phyloP scores from a whole-genome alignment of 208 protist genomes.

The Novymonas esmeraldas region DNA sequence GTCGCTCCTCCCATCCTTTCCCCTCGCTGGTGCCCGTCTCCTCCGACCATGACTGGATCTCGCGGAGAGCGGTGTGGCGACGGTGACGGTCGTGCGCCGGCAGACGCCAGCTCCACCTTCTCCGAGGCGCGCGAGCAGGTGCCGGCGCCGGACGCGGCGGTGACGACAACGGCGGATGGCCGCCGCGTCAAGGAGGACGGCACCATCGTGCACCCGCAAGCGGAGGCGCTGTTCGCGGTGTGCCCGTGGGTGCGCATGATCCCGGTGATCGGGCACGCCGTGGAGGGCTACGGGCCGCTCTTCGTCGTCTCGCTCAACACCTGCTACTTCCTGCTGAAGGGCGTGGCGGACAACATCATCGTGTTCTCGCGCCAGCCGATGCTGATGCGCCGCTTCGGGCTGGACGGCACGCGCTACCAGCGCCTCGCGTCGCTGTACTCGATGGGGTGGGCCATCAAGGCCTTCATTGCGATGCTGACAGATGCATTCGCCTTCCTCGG shows the following conservation, averaged over 20 bases:
- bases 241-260: constrained; percentile 33
- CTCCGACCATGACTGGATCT: not conserved
- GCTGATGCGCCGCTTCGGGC: constrained; percentile 37
- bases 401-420: constrained; percentile 36
- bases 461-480: constrained; percentile 39
- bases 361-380: constrained; percentile 37
- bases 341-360: constrained; percentile 41
- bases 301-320: constrained; percentile 32
- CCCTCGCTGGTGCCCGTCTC: no score
- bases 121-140: not conserved
- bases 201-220: constrained; percentile 24
- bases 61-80: not conserved
- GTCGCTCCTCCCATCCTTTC: no score
- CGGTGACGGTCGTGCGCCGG: not conserved
- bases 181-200: constrained; percentile 8
- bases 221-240: constrained; percentile 25
- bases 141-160: not conserved
- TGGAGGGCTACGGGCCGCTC: constrained; percentile 40
- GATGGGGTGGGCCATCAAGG: constrained; percentile 53
- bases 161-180: constrained; percentile 6
- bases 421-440: constrained; percentile 27
- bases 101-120: not conserved
- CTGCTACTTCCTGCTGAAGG: constrained; percentile 42
- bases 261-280: constrained; percentile 30
- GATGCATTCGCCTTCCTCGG: constrained; percentile 48